A percentile compares a stretch with the other conserved stretches of the same genome.
phyloP scores from a whole-genome alignment of 2,329 filamentous ascomycete species.

The Aspergillus fijiensis region DNA sequence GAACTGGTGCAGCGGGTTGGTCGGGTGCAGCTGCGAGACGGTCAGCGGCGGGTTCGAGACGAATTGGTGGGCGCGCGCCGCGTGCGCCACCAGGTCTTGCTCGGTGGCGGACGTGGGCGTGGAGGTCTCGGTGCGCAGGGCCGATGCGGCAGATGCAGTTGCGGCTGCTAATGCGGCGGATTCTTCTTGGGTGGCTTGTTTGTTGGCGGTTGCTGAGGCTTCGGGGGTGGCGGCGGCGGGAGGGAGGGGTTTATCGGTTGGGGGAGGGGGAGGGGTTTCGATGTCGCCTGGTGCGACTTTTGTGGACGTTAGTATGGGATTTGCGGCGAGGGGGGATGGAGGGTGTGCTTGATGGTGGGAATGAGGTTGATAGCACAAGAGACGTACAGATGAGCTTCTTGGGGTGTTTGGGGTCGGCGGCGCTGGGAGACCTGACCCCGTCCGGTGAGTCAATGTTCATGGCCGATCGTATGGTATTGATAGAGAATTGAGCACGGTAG shows the following conservation, averaged over 20 bases:
- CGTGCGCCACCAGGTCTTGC: conserved; percentile 34
- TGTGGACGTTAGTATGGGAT: background rate
- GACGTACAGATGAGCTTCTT: conserved; percentile 44
- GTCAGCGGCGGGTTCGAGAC: conserved; percentile 43
- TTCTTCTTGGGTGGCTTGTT: too few relatives aligned
- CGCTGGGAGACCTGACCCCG: background rate
- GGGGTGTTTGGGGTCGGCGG: conserved; percentile 28
- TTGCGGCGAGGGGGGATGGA: too few relatives aligned
- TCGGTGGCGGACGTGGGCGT: conserved; percentile 39
- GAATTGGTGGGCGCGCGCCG: conserved; percentile 46
- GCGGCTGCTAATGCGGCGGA: background rate
- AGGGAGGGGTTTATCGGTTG: conserved; percentile 10
- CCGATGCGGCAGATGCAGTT: background rate
- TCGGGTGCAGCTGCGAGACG: conserved; percentile 42
- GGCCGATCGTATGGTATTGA: background rate
- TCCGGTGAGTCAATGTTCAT: background rate
- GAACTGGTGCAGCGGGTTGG: conserved; percentile 76
- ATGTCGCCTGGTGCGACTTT: conserved; percentile 47
- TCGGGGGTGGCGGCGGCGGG: conserved; percentile 17
- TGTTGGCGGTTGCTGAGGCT: background rate
- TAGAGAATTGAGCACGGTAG: background rate
- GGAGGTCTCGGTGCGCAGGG: conserved; percentile 33
- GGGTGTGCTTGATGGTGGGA: background rate
- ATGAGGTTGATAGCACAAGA: too few relatives aligned
- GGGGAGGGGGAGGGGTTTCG: conserved; percentile 18